phyloP scores from a whole-genome alignment of 2,329 filamentous ascomycete species.

The Sclerotinia sclerotiorum region DNA sequence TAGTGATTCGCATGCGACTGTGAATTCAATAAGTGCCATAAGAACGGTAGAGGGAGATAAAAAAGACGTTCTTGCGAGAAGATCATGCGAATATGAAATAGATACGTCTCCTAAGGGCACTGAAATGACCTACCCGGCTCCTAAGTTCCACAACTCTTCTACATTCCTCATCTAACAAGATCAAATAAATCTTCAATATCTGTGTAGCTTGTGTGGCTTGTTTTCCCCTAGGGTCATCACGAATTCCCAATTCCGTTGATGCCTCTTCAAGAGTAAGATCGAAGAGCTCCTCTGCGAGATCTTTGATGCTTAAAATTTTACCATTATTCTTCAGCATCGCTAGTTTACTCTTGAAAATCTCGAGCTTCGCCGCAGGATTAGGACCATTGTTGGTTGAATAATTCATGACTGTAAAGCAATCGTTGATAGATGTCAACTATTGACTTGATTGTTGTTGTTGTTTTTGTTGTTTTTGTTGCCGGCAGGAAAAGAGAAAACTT shows the following conservation, averaged over 20 bases:
- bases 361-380: background rate
- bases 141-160: conserved; percentile 28
- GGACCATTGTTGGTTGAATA: background rate
- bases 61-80: background rate
- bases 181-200: conserved; percentile 29
- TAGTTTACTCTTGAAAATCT: background rate
- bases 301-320: conserved; percentile 1
- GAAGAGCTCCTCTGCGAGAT: conserved; percentile 9
- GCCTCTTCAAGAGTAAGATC: background rate
- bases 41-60: background rate
- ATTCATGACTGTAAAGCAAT: background rate
- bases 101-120: background rate
- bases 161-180: conserved; percentile 29
- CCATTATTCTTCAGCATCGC: background rate
- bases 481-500: background rate
- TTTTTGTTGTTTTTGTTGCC: background rate
- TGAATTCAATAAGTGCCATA: background rate
- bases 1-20: background rate
- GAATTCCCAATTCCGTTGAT: background rate
- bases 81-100: background rate
- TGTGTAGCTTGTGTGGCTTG: conserved; percentile 17
- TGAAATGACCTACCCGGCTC: conserved; percentile 26
- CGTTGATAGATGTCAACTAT: background rate
- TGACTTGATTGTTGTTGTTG: background rate
- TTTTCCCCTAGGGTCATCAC: conserved; percentile 13